Evolutionary conservation across 2,329 filamentous ascomycete genomes (phyloP).

Genomic region (Diaporthe australafricana): DNA sequence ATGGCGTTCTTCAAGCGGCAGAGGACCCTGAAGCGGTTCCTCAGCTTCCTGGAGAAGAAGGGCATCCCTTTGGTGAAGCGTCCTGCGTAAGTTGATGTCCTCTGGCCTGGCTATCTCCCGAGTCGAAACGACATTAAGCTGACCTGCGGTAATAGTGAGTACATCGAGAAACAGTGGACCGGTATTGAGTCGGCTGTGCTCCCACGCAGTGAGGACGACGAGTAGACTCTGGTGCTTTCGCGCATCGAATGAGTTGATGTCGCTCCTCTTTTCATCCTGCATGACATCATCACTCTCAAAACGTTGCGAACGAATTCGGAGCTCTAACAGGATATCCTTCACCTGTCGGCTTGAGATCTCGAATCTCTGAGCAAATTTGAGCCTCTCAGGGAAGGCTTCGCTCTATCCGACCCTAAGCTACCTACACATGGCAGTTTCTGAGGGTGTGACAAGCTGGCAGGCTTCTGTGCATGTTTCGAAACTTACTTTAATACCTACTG

Average conservation of each 20-base stretch:
- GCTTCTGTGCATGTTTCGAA: not conserved
- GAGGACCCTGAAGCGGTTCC: conserved; percentile 64
- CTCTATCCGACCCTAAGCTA: not conserved
- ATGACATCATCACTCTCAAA: not conserved
- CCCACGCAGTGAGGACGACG: conserved; percentile 34
- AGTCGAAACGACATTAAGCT: not conserved
- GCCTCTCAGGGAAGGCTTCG: not conserved
- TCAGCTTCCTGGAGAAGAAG: conserved; percentile 59
- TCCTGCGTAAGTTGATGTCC: conserved; percentile 51
- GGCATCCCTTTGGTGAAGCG: conserved; percentile 54
- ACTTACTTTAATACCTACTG: not conserved
- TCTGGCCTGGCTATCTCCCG: not conserved
- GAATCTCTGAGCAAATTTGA: not conserved
- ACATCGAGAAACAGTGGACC: conserved; percentile 52
- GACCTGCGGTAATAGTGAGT: conserved; percentile 44
- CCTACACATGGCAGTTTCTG: not conserved
- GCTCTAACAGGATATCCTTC: not conserved
- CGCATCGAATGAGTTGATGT: too few relatives aligned
- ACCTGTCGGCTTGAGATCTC: not conserved
- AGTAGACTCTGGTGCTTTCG: not conserved
- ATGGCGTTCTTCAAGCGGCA: conserved; percentile 64
- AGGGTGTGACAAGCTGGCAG: not conserved
- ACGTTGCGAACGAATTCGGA: not conserved
- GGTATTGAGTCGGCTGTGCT: conserved; percentile 50
- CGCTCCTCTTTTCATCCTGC: not conserved